A percentile compares a stretch with the other conserved stretches of the same genome.
These are phyloP conservation scores for Bruguiera sexangula DNA, from an alignment of 345 rosid species.

Conservation along the genomic window DNA sequence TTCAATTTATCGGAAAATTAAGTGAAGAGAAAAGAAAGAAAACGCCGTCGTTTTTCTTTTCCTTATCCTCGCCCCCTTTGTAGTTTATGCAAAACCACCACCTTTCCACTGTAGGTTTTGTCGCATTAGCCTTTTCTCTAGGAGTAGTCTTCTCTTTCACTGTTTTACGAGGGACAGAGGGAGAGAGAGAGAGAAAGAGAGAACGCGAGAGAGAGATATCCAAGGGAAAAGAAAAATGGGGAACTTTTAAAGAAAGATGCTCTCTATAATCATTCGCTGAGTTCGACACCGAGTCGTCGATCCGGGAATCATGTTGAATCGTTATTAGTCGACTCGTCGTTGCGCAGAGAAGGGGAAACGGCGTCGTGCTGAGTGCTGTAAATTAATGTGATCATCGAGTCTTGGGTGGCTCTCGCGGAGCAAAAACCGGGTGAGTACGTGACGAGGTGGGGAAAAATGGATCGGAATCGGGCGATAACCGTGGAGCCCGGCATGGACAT, in stretches of 20 bases:
- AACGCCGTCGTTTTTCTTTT: conserved; percentile 18
- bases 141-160: conserved; percentile 8
- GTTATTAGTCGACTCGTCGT: not conserved
- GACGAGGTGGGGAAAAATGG: conserved; percentile 7
- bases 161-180: not conserved
- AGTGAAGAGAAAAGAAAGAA: not conserved
- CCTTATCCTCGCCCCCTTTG: not conserved
- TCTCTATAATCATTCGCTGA: not conserved
- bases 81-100: not conserved
- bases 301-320: not conserved
- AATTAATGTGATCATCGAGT: conserved; percentile 11
- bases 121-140: conserved; percentile 14
- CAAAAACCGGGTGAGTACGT: not conserved
- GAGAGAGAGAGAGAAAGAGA: not conserved
- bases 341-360: not conserved
- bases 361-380: not conserved
- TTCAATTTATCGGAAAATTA: too few relatives aligned
- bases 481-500: conserved; percentile 30
- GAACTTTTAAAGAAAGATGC: too few relatives aligned
- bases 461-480: conserved; percentile 22
- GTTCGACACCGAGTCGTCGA: conserved; percentile 9
- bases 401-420: not conserved
- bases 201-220: not conserved
- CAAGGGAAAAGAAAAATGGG: too few relatives aligned
- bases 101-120: not conserved